Evolutionary conservation across 805 yeast genomes (phyloP).

Genomic region (Metschnikowia matae): DNA sequence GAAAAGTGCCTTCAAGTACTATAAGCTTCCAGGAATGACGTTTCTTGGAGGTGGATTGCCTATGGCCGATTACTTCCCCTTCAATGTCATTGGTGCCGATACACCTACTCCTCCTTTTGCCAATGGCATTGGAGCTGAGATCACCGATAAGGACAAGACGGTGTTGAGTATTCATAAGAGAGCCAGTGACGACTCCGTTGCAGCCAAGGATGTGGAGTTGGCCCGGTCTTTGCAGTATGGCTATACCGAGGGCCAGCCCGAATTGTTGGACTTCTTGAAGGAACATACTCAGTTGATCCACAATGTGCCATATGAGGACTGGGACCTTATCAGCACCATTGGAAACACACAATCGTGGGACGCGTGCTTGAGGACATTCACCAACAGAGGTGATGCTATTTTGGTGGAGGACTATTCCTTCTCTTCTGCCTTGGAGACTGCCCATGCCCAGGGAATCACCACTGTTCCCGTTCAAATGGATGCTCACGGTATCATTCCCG

Average conservation of each 20-base stretch:
- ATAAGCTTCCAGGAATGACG: conserved; percentile 66
- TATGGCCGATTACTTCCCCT: conserved; percentile 85
- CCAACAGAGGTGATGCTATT: conserved; percentile 75
- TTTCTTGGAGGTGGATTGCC: conserved; percentile 97
- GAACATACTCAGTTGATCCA: conserved; percentile 66
- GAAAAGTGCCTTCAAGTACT: conserved; percentile 80
- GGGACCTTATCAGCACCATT: conserved; percentile 67
- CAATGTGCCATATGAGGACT: conserved; percentile 47
- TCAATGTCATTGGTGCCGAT: conserved; percentile 66
- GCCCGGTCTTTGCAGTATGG: conserved; percentile 93
- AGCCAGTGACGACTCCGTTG: conserved; percentile 18
- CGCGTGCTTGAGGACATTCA: conserved; percentile 70
- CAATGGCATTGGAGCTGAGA: conserved; percentile 70
- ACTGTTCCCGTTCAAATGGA: conserved; percentile 78
- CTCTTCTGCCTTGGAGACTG: conserved; percentile 80
- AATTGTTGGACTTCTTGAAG: conserved; percentile 59
- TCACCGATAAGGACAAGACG: conserved; percentile 39
- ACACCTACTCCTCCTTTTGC: conserved; percentile 78
- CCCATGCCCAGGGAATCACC: conserved; percentile 64
- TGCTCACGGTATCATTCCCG: conserved; percentile 72
- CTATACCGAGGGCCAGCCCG: conserved; percentile 73
- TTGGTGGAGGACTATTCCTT: conserved; percentile 80
- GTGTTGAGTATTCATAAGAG: conserved; percentile 41
- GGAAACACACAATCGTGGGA: conserved; percentile 95
- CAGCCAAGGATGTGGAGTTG: conserved; percentile 58